Evolutionary conservation across 1,139 yeast species (phyloP), one percentile per base, ranked within the genome.

Genomic region (Zygoascus meyerae): DNA sequence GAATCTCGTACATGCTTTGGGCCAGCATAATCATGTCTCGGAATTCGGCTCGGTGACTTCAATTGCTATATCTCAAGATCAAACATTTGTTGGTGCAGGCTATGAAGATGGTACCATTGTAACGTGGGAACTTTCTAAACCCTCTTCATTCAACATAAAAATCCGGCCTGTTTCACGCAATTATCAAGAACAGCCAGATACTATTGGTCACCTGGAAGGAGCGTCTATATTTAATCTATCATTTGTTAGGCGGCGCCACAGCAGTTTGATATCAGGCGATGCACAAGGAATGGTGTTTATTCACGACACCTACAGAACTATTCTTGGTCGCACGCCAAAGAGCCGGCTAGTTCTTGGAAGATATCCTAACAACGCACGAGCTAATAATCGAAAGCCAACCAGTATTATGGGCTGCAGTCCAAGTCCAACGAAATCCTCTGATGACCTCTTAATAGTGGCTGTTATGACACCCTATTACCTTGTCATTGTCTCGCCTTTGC

Each of bases 231-330:
- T 69, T 7, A 74, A 75, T 21, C 51, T 84, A 1, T 65, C 69
- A 10, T 86, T 84, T 59, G 55, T 80, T 10, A 82, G 80, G 2
- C 70, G 71, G 32, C 72, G 81, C 52, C 81, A 76, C 50, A 72
- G 79, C 9, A 80, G 79, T 16, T 51, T 86, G 16, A 66, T 83
- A 2, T 74, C 85, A 5, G 69, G 77, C 2, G 92, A 86, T 59
- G 65, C 66, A 5, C 66, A 74, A 1, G 95, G 95, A 0, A 65
- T 75, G 55, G 70, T 81, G 9, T 70, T 79, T 46, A 73, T 69
- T 52, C 94, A 86, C 61, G 73, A 76, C 55, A 82, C 83, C 0
- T 68, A 73, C 41, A 71, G 81, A 48, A 72, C 77, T 33, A 65
- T 82, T 21, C 61, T 83, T 48, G 77, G 82, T 39, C 69, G 71